Evolutionary conservation across 495 filamentous ascomycete species (phyloP).

Genomic region (Recurvomyces mirabilis): DNA sequence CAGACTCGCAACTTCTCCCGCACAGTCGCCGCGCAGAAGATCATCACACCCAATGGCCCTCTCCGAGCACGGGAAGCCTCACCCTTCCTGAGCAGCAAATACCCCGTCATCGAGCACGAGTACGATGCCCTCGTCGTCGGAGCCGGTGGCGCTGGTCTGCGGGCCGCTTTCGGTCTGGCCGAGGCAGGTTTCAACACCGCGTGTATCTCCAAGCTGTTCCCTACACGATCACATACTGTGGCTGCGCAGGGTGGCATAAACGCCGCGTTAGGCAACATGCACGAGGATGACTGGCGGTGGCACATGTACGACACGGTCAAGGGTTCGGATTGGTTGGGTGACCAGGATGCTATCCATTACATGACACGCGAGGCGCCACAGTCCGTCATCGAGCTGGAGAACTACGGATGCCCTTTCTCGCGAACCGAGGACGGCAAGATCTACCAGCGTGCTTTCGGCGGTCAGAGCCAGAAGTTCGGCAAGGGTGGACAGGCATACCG

Average conservation of each 20-base stretch:
- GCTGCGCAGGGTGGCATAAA: slow-evolving; percentile 93
- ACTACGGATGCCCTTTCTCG: slow-evolving; percentile 97
- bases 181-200: slow-evolving; percentile 98
- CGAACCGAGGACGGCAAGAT: slow-evolving; percentile 94
- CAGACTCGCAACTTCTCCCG: slow-evolving; percentile 73
- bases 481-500: slow-evolving; percentile 96
- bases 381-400: slow-evolving; percentile 88
- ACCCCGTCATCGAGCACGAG: slow-evolving; percentile 27
- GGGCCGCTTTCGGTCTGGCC: slow-evolving; percentile 91
- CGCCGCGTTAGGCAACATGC: slow-evolving; percentile 91
- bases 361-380: slow-evolving; percentile 93
- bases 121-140: slow-evolving; percentile 78
- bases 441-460: slow-evolving; percentile 97
- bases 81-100: slow-evolving; percentile 55
- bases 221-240: slow-evolving; percentile 90
- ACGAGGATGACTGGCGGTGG: slow-evolving; percentile 95
- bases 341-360: slow-evolving; percentile 99
- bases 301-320: slow-evolving; percentile 99
- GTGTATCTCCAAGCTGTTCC: slow-evolving; percentile 97
- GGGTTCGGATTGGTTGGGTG: slow-evolving; percentile 96
- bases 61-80: slow-evolving; percentile 86
- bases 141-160: slow-evolving; percentile 87
- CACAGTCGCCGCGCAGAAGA: slow-evolving; percentile 64
- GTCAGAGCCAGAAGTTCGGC: slow-evolving; percentile 85
- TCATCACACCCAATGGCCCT: slow-evolving; percentile 64